Conservation (phyloP, 306 rosid genomes). For the Spatholobus suberectus region DNA sequence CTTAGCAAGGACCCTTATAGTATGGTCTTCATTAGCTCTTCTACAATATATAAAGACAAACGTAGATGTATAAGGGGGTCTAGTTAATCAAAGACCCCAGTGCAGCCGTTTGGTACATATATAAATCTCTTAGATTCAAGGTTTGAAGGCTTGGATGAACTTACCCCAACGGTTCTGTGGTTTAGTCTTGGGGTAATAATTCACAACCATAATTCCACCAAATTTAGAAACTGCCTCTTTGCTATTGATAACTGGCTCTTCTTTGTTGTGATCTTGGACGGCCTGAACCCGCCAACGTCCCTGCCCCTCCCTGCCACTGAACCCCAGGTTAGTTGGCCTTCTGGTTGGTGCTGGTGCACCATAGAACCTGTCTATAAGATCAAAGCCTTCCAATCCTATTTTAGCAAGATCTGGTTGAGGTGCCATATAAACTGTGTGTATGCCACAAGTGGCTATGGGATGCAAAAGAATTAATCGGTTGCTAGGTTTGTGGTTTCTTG, state of each 20-base stretch:
- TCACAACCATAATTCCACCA: constrained; percentile 40
- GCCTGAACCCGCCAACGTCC: constrained; percentile 8
- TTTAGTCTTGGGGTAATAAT: constrained; percentile 25
- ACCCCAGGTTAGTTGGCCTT: no score
- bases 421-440: constrained; percentile 43
- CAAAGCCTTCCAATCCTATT: constrained; percentile 47
- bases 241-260: constrained; percentile 38
- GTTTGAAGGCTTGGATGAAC: constrained; percentile 30
- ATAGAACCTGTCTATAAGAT: constrained; percentile 36
- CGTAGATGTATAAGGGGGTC: neutral
- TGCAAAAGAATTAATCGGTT: constrained; percentile 2
- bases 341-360: constrained; percentile 39
- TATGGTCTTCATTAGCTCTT: neutral
- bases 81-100: neutral
- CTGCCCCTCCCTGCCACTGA: constrained; percentile 32
- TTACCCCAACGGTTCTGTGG: constrained; percentile 44
- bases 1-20: neutral
- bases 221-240: constrained; percentile 37
- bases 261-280: neutral
- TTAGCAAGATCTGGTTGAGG: constrained; percentile 45
- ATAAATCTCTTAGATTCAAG: neutral
- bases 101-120: neutral
- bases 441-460: neutral
- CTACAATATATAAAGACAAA: constrained; percentile 1
- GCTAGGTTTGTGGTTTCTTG: constrained; percentile 30